Evolutionary conservation across 345 rosid species (phyloP), one percentile per base, ranked within the genome.

Genomic region (Erodium maritimum): DNA sequence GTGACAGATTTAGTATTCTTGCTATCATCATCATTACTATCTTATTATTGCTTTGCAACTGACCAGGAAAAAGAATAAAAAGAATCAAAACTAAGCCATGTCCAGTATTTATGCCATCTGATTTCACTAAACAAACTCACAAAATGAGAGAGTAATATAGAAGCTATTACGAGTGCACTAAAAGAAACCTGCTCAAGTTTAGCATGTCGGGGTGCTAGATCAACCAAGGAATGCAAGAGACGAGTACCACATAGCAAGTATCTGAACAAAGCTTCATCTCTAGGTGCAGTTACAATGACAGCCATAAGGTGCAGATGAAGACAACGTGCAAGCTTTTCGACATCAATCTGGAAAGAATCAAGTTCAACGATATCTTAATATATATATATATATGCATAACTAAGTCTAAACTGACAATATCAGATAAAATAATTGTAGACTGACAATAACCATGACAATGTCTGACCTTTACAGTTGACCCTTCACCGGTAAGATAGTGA

Each of bases 231-330:
- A 58, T 91, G 80, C 90, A 91, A 75, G 56, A 91, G 76, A 62
- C 85, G 83, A 60, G 84, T 59, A 56, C 95, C 97, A 45, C 72
- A 63, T 74, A 87, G 65, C 46, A 81, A 9, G 63, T 94, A 76
- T 61, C 66, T 69, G 67, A 80, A 74, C 55, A 72, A 54, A 2
- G 69, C 66, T 37, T 80, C 95, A 59, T 83, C 88, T 69, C 72
- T 80, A 16, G 72, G 75, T 61, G 77, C 70, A 57, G 81, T 55
- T 56, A 84, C 60, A 56, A 87, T 68, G 72, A 81, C 80, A 57
- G 87, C 90, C 58, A 82, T 69, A 66, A 94, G 93, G 70, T 94
- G 97, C 78, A 73, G 45, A 52, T 97, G 97, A 65, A 90, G 86
- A 81, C 71, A 69, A 37, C 73, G 72, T 11, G 83, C 86, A 64